Base-by-base conservation (phyloP, 495 filamentous ascomycete species). In the Penicillium simplicissimum region DNA sequence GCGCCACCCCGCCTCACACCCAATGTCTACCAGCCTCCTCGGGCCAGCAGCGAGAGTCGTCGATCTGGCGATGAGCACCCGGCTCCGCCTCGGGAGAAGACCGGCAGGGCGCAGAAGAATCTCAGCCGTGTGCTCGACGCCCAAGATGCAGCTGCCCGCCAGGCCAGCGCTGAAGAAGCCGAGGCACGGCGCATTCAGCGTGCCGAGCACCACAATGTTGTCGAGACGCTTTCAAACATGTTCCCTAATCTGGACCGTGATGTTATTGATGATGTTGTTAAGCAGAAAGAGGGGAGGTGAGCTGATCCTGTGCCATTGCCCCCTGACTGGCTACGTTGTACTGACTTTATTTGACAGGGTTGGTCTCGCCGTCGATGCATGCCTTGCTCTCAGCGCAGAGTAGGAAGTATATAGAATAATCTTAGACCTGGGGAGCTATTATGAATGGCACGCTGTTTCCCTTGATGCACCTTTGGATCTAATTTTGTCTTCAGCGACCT, bases 201-300 rank as follows among this genome's bases (percentile, higher is more conserved):
- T 51, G 87, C 85, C 35, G 95, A 99, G 79, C 93, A 98, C 71
- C 81, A 85, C 43, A 91, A 91, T 69, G 87, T 99, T 6, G 95
- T 98, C 1, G 94, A 97, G 68, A 96, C 91, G 15, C 76, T 97
- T 43, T 87, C 89, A 19, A 88, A 90, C 52, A 96, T 97, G 93
- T 97, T 97, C 68, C 93, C 93, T 8, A 89, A 92, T 70, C 78
- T 97, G 28, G 93, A 97, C 71, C 83, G 85, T 68, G 93, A 97
- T 28, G 83, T 97, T 35, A 96, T 97, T 69, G 91, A 92, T 63
- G 93, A 97, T 78, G 93, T 97, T 57, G 92, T 96, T 21, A 85
- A 91, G 73, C 84, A 90, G 77, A 96, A 97, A 74, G 87, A 96
- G 72, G 93, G 93, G 66, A 86, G 92, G 92, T 93, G 72, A 79